Evolutionary conservation across 805 yeast species (phyloP), one percentile per base, ranked within the genome.

Genomic region (Suhomyces emberorum): DNA sequence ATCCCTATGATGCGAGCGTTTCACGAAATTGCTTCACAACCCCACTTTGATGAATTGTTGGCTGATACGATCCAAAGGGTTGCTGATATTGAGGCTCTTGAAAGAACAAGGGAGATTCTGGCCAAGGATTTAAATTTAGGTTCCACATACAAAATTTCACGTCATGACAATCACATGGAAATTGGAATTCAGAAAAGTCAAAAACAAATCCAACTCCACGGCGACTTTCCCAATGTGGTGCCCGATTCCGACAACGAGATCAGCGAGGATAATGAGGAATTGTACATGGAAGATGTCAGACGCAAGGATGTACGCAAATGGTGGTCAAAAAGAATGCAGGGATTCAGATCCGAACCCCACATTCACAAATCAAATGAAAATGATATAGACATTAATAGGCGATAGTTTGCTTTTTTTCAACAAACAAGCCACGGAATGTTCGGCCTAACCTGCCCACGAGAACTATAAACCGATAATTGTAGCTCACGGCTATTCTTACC

Each of bases 1-100:
- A 83, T 83, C 2, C 89, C 91, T 1, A 85, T 86, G 95, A 83
- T 86, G 95, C 72, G 89, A 47, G 95, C 91, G 4, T 86, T 86
- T 54, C 77, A 83, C 41, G 95, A 86, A 52, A 82, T 86, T 34
- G 81, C 81, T 2, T 63, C 76, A 3, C 79, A 77, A 57, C 83
- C 86, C 1, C 84, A 82, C 7, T 86, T 86, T 46, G 80, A 82
- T 30, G 73, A 79, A 39, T 60, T 85, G 15, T 59, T 86, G 19
- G 71, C 74, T 12, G 84, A 81, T 34, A 81, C 91, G 0, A 59
- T 76, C 7, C 77, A 79, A 35, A 63, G 95, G 33, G 84, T 86
- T 2, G 71, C 76, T 3, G 91, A 79, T 17, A 86, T 86, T 33
- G 95, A 86, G 59, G 74, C 87, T 0, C 63, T 86, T 37, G 83